Percentiles rank a stretch among this genome's conserved stretches.
Conservation (phyloP, 331 rosid genomes). For the Acacia concinna region DNA sequence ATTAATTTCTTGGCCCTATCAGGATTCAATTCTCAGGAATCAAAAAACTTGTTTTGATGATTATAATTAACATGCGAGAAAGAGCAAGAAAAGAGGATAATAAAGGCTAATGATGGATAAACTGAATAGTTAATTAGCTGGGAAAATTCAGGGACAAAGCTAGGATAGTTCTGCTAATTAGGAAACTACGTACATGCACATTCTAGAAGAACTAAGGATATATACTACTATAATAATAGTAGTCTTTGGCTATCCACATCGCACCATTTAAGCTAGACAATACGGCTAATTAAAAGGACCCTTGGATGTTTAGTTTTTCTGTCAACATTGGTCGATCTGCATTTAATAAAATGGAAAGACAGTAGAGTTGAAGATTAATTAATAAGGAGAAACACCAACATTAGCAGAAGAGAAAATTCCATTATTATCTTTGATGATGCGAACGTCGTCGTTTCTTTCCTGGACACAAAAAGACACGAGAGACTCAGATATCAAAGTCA, state of each 20-base stretch:
- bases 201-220: conserved; percentile 20
- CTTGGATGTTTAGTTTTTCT: background rate
- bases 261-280: background rate
- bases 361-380: conserved; percentile 1
- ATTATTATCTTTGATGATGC: conserved; percentile 59
- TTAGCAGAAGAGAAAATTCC: conserved; percentile 79
- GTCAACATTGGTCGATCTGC: background rate
- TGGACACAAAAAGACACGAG: conserved; percentile 29
- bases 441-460: conserved; percentile 75
- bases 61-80: background rate
- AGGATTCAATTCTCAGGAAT: background rate
- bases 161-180: conserved; percentile 22
- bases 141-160: conserved; percentile 20
- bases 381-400: conserved; percentile 84
- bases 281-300: conserved; percentile 10
- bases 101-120: background rate
- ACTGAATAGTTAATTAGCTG: background rate
- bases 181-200: conserved; percentile 34
- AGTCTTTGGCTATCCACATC: conserved; percentile 38
- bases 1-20: background rate
- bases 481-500: conserved; percentile 26
- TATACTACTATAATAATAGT: background rate
- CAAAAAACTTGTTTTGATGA: background rate
- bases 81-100: background rate
- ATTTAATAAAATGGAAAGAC: background rate